Conservation (phyloP, 257 asterid species). For the Scutellaria minor region DNA sequence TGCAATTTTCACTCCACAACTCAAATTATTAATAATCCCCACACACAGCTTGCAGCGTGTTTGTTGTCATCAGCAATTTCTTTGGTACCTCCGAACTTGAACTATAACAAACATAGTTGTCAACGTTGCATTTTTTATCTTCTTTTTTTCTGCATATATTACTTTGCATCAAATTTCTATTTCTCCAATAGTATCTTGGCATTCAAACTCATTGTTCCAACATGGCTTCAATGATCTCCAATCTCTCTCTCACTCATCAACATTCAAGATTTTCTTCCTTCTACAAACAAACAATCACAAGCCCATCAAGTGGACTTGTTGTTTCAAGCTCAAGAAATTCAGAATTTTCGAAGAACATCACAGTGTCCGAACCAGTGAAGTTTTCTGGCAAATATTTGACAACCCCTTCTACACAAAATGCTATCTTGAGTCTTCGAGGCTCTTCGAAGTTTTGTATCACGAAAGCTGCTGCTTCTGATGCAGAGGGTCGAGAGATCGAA, state of each 20-base stretch:
- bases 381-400: conserved; percentile 40
- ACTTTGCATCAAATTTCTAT: conserved; percentile 27
- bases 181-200: background rate
- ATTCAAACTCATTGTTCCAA: background rate
- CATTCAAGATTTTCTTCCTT: conserved; percentile 37
- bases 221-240: conserved; percentile 51
- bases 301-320: conserved; percentile 18
- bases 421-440: conserved; percentile 35
- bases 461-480: conserved; percentile 63
- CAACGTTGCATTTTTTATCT: conserved; percentile 37
- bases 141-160: conserved; percentile 39
- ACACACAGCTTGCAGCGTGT: background rate
- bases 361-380: conserved; percentile 5
- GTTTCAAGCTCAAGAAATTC: conserved; percentile 29
- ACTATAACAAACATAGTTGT: conserved; percentile 35
- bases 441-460: conserved; percentile 29
- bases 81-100: conserved; percentile 34
- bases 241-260: conserved; percentile 37
- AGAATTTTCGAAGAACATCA: conserved; percentile 31
- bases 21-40: too few species aligned
- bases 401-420: conserved; percentile 23
- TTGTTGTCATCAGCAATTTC: conserved; percentile 22
- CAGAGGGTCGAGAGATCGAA: conserved; percentile 51
- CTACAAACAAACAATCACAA: conserved; percentile 25
- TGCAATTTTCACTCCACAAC: background rate